Evolutionary conservation across 768 basidiomycete species (phyloP).

Genomic region (Tricholoma saponaceum): DNA sequence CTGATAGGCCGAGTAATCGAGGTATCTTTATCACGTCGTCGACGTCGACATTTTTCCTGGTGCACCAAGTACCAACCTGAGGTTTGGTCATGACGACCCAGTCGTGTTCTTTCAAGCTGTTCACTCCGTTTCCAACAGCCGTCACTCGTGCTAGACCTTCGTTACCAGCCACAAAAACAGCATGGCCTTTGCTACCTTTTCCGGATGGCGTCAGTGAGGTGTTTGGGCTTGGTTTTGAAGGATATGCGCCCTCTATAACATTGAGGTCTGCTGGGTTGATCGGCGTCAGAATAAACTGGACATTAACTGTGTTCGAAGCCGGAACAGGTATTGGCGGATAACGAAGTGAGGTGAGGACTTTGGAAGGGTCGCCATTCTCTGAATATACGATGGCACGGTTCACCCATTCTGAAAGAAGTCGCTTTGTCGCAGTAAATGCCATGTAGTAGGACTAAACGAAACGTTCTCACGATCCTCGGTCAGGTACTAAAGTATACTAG

Average conservation of each 20-base stretch:
- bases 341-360: constrained; percentile 52
- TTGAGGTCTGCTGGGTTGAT: constrained; percentile 84
- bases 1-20: constrained; percentile 37
- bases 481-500: too few relatives aligned
- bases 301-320: constrained; percentile 51
- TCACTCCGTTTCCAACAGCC: constrained; percentile 54
- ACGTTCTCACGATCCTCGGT: too few relatives aligned
- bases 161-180: constrained; percentile 66
- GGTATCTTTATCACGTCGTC: constrained; percentile 62
- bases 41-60: constrained; percentile 47
- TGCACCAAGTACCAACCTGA: constrained; percentile 77
- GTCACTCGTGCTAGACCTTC: constrained; percentile 71
- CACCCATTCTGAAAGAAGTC: constrained; percentile 14
- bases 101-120: constrained; percentile 48
- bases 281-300: constrained; percentile 66
- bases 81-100: constrained; percentile 70
- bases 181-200: constrained; percentile 25
- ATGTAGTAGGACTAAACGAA: constrained; percentile 2
- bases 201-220: constrained; percentile 31
- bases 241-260: constrained; percentile 81
- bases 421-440: constrained; percentile 15
- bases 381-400: constrained; percentile 68
- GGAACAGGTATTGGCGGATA: constrained; percentile 53
- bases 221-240: constrained; percentile 47
- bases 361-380: constrained; percentile 52